Evolutionary conservation across 495 filamentous ascomycete genomes (phyloP).

Genomic region (Talaromyces proteolyticus): DNA sequence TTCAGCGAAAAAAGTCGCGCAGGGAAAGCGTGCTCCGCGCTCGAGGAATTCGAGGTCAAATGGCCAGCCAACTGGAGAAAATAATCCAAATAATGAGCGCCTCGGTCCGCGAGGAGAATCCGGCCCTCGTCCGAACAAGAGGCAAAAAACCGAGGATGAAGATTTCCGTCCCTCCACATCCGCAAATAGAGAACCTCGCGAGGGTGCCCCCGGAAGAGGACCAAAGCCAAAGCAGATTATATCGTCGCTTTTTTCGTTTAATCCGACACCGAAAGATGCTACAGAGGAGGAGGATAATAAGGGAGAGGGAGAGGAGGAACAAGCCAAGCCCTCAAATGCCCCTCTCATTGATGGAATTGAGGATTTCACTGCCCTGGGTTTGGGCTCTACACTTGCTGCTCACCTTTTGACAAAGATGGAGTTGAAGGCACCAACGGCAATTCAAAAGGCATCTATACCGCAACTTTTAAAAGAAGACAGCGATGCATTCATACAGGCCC

Average conservation of each 20-base stretch:
- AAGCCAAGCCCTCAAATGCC: slow-evolving; percentile 84
- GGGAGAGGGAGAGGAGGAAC: slow-evolving; percentile 38
- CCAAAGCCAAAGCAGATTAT: slow-evolving; percentile 55
- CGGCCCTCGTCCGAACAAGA: slow-evolving; percentile 27
- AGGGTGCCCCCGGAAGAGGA: slow-evolving; percentile 4
- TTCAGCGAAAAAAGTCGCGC: slow-evolving; percentile 67
- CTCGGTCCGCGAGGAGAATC: slow-evolving; percentile 12
- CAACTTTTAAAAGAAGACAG: slow-evolving; percentile 72
- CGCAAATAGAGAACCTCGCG: background rate
- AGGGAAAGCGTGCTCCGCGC: slow-evolving; percentile 25
- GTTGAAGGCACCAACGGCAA: slow-evolving; percentile 86
- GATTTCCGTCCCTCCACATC: slow-evolving; percentile 7
- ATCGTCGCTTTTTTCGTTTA: slow-evolving; percentile 87
- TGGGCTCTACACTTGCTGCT: slow-evolving; percentile 70
- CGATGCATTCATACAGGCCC: slow-evolving; percentile 94
- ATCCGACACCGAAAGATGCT: slow-evolving; percentile 58
- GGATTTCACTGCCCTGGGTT: slow-evolving; percentile 76
- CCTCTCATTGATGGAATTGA: slow-evolving; percentile 76
- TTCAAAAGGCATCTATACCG: slow-evolving; percentile 82
- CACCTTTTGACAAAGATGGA: slow-evolving; percentile 82
- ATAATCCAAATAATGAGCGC: slow-evolving; percentile 36
- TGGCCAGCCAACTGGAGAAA: slow-evolving; percentile 1
- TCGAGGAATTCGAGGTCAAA: slow-evolving; percentile 13
- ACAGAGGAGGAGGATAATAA: slow-evolving; percentile 11
- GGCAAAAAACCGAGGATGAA: slow-evolving; percentile 26